phyloP scores from a whole-genome alignment of 768 basidiomycete species.

The Leccinum subtestaceum region DNA sequence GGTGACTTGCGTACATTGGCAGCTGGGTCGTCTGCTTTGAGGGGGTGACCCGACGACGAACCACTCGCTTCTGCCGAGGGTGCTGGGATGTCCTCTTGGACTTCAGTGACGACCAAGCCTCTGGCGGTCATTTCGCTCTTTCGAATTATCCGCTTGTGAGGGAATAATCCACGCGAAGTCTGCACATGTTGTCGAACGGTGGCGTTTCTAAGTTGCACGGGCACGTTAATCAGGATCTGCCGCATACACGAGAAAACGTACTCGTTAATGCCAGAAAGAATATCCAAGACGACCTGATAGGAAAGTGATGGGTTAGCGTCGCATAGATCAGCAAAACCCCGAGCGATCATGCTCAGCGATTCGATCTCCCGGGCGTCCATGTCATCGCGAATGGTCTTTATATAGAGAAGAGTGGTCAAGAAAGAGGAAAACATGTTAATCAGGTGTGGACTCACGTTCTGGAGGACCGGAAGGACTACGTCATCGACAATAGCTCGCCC shows the following conservation, averaged over 20 bases:
- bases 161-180: slow-evolving; percentile 76
- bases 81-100: slow-evolving; percentile 66
- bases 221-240: slow-evolving; percentile 5
- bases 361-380: slow-evolving; percentile 89
- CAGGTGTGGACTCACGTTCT: slow-evolving; percentile 50
- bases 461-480: slow-evolving; percentile 76
- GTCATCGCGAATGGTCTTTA: slow-evolving; percentile 70
- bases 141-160: slow-evolving; percentile 73
- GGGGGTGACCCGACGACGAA: slow-evolving; percentile 27
- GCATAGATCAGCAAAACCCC: slow-evolving; percentile 86
- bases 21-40: slow-evolving; percentile 39
- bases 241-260: slow-evolving; percentile 39
- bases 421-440: neutral
- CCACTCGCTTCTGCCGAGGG: slow-evolving; percentile 39
- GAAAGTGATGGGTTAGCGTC: slow-evolving; percentile 81
- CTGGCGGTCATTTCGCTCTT: slow-evolving; percentile 84
- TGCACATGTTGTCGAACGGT: slow-evolving; percentile 82
- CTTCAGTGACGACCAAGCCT: slow-evolving; percentile 81
- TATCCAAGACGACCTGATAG: slow-evolving; percentile 85
- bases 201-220: slow-evolving; percentile 52
- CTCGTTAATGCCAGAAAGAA: slow-evolving; percentile 90
- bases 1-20: slow-evolving; percentile 68
- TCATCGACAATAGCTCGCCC: slow-evolving; percentile 75
- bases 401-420: slow-evolving; percentile 5
- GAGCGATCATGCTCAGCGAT: slow-evolving; percentile 82